Evolutionary conservation across 2,329 filamentous ascomycete genomes (phyloP).

Genomic region (Aspergillus awamori): DNA sequence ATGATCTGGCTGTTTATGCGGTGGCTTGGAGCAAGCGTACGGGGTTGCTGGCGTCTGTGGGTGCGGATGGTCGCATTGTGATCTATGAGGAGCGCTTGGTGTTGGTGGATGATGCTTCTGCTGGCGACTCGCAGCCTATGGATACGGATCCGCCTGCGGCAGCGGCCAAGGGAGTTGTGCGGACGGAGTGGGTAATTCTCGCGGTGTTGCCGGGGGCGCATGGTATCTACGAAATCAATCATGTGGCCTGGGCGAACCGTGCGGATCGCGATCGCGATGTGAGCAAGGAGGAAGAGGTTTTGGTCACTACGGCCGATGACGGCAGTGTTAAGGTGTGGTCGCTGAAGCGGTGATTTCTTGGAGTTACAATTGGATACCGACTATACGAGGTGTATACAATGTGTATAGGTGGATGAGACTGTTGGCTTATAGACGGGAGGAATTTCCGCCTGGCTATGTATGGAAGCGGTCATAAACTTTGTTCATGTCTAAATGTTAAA

Average conservation of each 20-base stretch:
- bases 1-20: slow-evolving; percentile 82
- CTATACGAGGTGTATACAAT: too few relatives aligned
- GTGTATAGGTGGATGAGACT: too few relatives aligned
- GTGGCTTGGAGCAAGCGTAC: slow-evolving; percentile 78
- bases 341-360: slow-evolving; percentile 39
- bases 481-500: slow-evolving; percentile 11
- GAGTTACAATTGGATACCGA: not conserved
- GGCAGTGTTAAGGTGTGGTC: slow-evolving; percentile 85
- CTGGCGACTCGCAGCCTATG: slow-evolving; percentile 25
- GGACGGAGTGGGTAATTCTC: slow-evolving; percentile 70
- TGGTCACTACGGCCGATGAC: slow-evolving; percentile 91
- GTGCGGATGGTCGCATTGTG: slow-evolving; percentile 80
- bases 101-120: not conserved
- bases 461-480: slow-evolving; percentile 10
- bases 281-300: slow-evolving; percentile 70
- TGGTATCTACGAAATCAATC: slow-evolving; percentile 92
- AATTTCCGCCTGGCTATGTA: not conserved
- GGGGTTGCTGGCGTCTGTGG: slow-evolving; percentile 81
- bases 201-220: slow-evolving; percentile 74
- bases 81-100: slow-evolving; percentile 70
- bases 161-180: slow-evolving; percentile 31
- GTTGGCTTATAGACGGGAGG: too few relatives aligned
- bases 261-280: slow-evolving; percentile 65
- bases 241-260: slow-evolving; percentile 82
- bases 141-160: slow-evolving; percentile 25